Conservation (phyloP, 2,329 filamentous ascomycete genomes). For the Cyphellophora attinorum region DNA sequence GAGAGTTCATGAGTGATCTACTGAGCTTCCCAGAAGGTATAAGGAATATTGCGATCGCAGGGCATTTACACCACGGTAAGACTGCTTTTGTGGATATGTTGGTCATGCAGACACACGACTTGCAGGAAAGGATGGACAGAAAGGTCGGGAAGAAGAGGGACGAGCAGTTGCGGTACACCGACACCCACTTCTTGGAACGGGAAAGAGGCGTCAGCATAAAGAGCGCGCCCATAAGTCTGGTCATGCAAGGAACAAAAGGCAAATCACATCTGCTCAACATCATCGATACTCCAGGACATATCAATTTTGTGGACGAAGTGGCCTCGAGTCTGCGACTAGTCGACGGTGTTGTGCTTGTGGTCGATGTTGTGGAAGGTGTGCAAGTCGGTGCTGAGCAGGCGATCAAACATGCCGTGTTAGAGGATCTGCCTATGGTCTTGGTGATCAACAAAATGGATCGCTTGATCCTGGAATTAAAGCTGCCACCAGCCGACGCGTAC, state of each 20-base stretch:
- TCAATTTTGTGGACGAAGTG: conserved; percentile 97
- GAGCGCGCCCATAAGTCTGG: conserved; percentile 84
- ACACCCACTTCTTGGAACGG: conserved; percentile 79
- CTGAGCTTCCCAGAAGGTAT: conserved; percentile 95
- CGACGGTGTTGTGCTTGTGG: conserved; percentile 85
- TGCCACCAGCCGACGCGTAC: conserved; percentile 91
- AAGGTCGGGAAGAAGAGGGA: conserved; percentile 72
- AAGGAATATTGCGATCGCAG: conserved; percentile 82
- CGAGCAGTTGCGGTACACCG: conserved; percentile 89
- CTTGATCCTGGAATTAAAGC: conserved; percentile 83
- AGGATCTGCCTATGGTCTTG: conserved; percentile 78
- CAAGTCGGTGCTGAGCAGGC: conserved; percentile 95
- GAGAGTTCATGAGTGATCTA: conserved; percentile 87
- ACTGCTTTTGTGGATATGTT: conserved; percentile 98
- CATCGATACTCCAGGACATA: conserved; percentile 91
- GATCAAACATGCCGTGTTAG: conserved; percentile 87
- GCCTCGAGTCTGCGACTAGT: conserved; percentile 77
- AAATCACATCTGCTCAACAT: conserved; percentile 96
- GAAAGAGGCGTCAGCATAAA: conserved; percentile 89
- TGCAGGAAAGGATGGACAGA: conserved; percentile 68
- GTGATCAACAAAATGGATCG: conserved; percentile 97
- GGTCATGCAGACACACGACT: conserved; percentile 87
- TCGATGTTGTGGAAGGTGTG: conserved; percentile 98
- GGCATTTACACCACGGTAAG: conserved; percentile 94
- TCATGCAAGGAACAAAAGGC: conserved; percentile 76